Base-by-base conservation (phyloP, 2,329 filamentous ascomycete genomes). In the Fusarium newnesense region DNA sequence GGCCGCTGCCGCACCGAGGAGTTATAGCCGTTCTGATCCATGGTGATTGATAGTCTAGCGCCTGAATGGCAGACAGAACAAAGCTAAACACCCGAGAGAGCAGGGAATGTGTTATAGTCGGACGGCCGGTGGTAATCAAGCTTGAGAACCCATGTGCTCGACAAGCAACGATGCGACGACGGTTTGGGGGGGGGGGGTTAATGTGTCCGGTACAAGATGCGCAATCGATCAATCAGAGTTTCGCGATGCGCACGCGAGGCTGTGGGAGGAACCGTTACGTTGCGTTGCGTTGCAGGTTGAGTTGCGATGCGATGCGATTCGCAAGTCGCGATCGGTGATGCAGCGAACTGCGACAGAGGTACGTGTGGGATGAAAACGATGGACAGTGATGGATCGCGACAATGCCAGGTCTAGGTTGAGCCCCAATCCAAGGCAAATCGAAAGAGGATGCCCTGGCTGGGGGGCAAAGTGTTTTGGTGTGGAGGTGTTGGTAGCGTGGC, bases 1-100 rank as follows among this genome's bases (percentile, higher is more conserved):
- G 83, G 84, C 70, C 81, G 84, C 76, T 85, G 85, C 80, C 87
- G 81, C 77, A 87, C 84, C 54, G 85, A 87, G 70, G 86, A 86
- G 73, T 81, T 84, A 74, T 87, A 88, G 76, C 83, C 83, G 73
- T 82, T 77, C 65, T 76, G 82, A 64, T 87, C 85, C 84, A 87
- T 87, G 68, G 63, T 78, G 77, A 60, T 64, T 77, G 78, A 60
- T 64, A 46, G 50, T 60, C 56, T 74, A 75, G 72, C 64, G 71
- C 72, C 66, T 40, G 53, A 46, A 63, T 47, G 64, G 44, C 60
- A 70, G 60, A 67, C 62, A 70, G 60, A 69, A 60, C 66, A 60
- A 64, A 63, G 59, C 59, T 69, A 61, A 64, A 63, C 60, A 63
- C 54, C 52, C 43, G 53, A 59, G 52, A 46, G 46, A 72, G 58